These are phyloP conservation scores for Leishmania gerbilli DNA, from an alignment of 208 protist species.

Conservation along the genomic window DNA sequence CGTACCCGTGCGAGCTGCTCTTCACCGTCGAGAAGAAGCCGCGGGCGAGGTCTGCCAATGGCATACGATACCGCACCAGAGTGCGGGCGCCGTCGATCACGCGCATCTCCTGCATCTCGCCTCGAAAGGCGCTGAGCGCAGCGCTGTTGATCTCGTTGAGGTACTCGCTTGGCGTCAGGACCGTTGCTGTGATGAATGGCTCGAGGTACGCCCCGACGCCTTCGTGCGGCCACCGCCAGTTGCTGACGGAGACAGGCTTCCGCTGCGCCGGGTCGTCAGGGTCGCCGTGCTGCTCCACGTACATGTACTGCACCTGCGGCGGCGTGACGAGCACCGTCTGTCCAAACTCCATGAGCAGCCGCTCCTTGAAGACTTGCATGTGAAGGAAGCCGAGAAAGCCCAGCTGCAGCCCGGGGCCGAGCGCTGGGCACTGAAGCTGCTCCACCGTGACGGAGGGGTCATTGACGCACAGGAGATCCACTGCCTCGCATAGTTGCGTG, in stretches of 20 bases:
- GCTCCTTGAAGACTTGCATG: conserved; percentile 97
- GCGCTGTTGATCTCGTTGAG: conserved; percentile 85
- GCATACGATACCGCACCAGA: conserved; percentile 88
- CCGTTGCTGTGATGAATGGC: conserved; percentile 87
- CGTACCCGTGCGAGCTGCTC: conserved; percentile 92
- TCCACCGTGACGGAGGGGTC: conserved; percentile 93
- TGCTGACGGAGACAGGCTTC: conserved; percentile 67
- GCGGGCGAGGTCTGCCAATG: conserved; percentile 93
- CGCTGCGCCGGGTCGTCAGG: conserved; percentile 30
- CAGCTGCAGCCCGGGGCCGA: conserved; percentile 93
- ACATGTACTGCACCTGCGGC: conserved; percentile 93
- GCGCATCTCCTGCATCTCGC: conserved; percentile 71
- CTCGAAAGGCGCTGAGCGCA: conserved; percentile 68
- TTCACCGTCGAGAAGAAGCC: conserved; percentile 96
- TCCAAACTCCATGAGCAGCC: conserved; percentile 94
- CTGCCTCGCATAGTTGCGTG: conserved; percentile 84
- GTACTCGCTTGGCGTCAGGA: conserved; percentile 92
- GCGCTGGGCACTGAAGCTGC: conserved; percentile 79
- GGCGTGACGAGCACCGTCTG: conserved; percentile 93
- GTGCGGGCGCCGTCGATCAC: conserved; percentile 77
- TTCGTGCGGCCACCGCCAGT: conserved; percentile 88
- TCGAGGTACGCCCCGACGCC: conserved; percentile 86
- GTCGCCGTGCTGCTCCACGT: conserved; percentile 42
- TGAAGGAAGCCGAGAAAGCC: conserved; percentile 98
- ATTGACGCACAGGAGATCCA: conserved; percentile 95